A percentile compares a stretch with the other conserved stretches of the same genome.
Evolutionary conservation across 1,284 basidiomycete species (phyloP).

Genomic region (Cronartium ribicola): DNA sequence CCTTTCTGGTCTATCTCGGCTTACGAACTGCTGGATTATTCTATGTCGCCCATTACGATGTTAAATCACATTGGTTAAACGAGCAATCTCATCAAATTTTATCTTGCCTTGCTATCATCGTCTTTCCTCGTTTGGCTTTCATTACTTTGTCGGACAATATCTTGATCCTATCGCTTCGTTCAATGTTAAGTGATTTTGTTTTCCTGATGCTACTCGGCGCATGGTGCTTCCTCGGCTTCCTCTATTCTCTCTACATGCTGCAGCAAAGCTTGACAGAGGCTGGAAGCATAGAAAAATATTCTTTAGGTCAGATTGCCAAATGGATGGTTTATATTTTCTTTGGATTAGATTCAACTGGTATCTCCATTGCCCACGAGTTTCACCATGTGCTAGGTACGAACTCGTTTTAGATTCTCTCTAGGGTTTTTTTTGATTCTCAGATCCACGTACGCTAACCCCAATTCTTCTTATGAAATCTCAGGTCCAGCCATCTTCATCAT

Average conservation of each 20-base stretch:
- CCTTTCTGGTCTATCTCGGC: conserved; percentile 50
- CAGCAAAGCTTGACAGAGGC: conserved; percentile 23
- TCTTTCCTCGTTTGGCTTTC: conserved; percentile 53
- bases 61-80: conserved; percentile 43
- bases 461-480: background rate
- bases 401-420: background rate
- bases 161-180: conserved; percentile 52
- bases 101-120: conserved; percentile 49
- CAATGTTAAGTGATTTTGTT: conserved; percentile 52
- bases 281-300: conserved; percentile 12
- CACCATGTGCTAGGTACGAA: conserved; percentile 26
- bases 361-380: conserved; percentile 35
- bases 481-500: conserved; percentile 41
- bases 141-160: conserved; percentile 53
- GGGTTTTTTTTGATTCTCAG: too few species aligned
- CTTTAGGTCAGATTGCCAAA: conserved; percentile 25
- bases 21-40: conserved; percentile 49
- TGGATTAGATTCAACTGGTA: conserved; percentile 39
- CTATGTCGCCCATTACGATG: conserved; percentile 43
- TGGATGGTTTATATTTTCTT: conserved; percentile 43
- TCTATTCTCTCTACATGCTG: conserved; percentile 27
- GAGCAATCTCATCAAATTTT: conserved; percentile 51
- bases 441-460: background rate
- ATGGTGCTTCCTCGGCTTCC: conserved; percentile 41
- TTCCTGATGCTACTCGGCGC: conserved; percentile 50